Conservation (phyloP, 768 basidiomycete species). For the Trametes villosa region DNA sequence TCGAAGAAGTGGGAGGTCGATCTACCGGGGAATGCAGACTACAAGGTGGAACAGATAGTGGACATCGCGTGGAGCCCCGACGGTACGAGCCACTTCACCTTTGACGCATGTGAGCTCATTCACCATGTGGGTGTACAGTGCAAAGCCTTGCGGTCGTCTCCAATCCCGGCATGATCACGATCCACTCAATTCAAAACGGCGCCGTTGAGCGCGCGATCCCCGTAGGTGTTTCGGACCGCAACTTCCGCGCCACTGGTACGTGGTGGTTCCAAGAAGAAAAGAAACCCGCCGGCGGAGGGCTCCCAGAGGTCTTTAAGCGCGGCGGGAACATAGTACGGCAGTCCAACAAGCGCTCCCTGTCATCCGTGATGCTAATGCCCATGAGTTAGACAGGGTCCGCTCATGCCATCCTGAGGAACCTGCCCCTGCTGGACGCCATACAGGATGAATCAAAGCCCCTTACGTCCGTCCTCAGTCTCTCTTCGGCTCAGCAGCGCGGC, state of each 20-base stretch:
- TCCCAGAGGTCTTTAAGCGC: conserved; percentile 80
- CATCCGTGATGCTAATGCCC: conserved; percentile 10
- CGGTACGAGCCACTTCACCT: conserved; percentile 48
- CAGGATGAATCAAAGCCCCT: conserved; percentile 68
- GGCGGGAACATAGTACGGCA: conserved; percentile 61
- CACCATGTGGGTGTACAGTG: conserved; percentile 41
- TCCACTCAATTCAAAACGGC: conserved; percentile 84
- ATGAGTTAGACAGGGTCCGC: conserved; percentile 74
- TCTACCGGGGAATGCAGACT: conserved; percentile 28
- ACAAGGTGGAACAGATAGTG: conserved; percentile 48
- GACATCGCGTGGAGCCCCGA: conserved; percentile 83
- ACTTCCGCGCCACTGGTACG: conserved; percentile 49
- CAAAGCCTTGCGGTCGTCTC: conserved; percentile 70
- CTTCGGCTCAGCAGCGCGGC: not conserved
- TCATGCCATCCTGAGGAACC: conserved; percentile 65
- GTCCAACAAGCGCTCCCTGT: not conserved
- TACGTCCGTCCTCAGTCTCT: conserved; percentile 52
- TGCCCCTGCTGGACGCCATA: conserved; percentile 74
- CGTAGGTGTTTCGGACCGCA: conserved; percentile 30
- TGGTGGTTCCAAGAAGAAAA: conserved; percentile 76
- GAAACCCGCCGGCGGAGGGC: conserved; percentile 42
- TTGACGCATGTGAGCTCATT: conserved; percentile 14
- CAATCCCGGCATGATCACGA: conserved; percentile 65
- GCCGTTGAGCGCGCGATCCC: conserved; percentile 53
- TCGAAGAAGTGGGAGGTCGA: conserved; percentile 82